Base-by-base conservation (phyloP, 139 green algal genomes). In the Haematococcus sp. region DNA sequence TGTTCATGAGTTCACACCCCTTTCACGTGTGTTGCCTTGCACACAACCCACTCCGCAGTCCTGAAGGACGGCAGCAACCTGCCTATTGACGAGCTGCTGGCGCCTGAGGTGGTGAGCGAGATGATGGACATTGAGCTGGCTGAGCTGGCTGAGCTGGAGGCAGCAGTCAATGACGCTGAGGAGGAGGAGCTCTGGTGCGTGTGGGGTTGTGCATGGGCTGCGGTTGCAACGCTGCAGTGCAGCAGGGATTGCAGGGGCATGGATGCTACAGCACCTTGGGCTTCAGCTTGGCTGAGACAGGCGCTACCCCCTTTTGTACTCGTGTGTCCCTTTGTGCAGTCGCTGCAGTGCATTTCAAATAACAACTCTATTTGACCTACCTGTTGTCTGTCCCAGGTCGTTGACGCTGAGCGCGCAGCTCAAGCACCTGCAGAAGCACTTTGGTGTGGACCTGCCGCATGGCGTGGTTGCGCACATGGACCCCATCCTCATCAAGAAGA, bases 401-500 rank as follows among this genome's bases (percentile, higher is more conserved):
- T 20, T 61, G 11, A 61, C 52, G 52, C 52, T 61, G 52, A 61
- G 52, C 52, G 23, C 22, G 20, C 16, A 33, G 58, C 25, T 80
- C 71, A 54, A 43, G 32, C 43, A 60, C 68, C 40, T 76, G 52
- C 76, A 82, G 76, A 82, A 77, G 72, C 80, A 86, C 76, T 86
- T 86, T 78, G 80, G 80, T 33, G 80, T 87, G 60, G 84, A 87
- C 74, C 70, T 89, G 70, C 81, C 84, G 22, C 84, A 89, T 61
- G 46, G 72, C 54, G 76, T 82, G 31, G 30, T 86, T n/a, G 84
- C 84, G 9, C 65, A 89, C 84, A 89, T 89, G 84, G 84, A 89
- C 84, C 84, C 84, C 4, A 66, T 89, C 46, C 69, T 89, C 35
- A 56, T 87, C 76, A 89, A 89, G 81, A 89, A 89, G 84, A 80